Conservation (phyloP, 164 flowering plant species). For the Stephania yunnanensis region DNA sequence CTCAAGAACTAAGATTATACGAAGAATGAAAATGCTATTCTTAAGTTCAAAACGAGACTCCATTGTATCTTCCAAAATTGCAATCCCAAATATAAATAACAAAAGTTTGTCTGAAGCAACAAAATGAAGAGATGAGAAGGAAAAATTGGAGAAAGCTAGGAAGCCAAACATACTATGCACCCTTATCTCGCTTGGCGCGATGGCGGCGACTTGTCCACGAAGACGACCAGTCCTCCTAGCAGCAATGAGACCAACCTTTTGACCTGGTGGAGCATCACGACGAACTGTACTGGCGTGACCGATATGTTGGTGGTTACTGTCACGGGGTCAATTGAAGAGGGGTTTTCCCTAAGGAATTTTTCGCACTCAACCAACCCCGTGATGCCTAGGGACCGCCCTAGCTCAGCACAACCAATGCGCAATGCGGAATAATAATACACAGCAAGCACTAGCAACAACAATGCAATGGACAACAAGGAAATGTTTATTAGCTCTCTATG, state of each 20-base stretch:
- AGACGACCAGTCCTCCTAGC: slow-evolving; percentile 61
- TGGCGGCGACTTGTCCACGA: slow-evolving; percentile 48
- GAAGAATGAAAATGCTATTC: not conserved
- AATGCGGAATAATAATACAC: no score
- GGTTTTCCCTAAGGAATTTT: no score
- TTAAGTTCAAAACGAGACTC: not conserved
- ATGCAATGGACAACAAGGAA: no score
- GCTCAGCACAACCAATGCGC: no score
- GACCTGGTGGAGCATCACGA: slow-evolving; percentile 59
- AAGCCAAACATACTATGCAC: slow-evolving; percentile 15
- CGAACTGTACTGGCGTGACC: slow-evolving; percentile 61
- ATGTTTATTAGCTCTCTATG: no score
- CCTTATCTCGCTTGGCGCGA: slow-evolving; percentile 47
- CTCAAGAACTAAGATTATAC: not conserved
- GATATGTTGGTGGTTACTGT: slow-evolving; percentile 63
- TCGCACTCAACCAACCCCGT: no score
- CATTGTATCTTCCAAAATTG: not conserved
- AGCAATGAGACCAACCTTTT: slow-evolving; percentile 66
- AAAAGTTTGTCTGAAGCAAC: not conserved
- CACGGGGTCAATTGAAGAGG: no score
- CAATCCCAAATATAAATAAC: not conserved
- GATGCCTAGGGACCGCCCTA: no score
- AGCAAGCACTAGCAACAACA: no score
- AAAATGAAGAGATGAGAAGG: not conserved
- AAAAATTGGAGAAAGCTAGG: not conserved